Conservation (phyloP, 2,329 filamentous ascomycete genomes). For the Pestalotiopsis sp. region DNA sequence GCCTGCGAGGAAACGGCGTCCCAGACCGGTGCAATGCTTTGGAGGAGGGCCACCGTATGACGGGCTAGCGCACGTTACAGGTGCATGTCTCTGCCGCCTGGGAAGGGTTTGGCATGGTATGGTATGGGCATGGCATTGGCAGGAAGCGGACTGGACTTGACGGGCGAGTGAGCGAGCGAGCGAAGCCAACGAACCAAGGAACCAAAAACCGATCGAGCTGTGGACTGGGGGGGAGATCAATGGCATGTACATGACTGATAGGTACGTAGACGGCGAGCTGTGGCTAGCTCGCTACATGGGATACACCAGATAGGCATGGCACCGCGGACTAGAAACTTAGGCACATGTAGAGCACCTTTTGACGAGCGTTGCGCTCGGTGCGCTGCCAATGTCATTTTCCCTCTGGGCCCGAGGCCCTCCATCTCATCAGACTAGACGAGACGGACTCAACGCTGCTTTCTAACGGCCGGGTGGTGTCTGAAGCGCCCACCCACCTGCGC, state of each 20-base stretch:
- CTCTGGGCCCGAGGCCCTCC: neutral
- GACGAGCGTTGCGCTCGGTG: slow-evolving; percentile 11
- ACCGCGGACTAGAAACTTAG: too few species aligned
- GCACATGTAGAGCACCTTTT: neutral
- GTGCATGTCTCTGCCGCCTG: slow-evolving; percentile 14
- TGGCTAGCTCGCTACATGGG: neutral
- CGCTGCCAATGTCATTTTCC: neutral
- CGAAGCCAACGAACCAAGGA: neutral
- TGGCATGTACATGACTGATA: neutral
- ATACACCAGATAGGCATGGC: neutral
- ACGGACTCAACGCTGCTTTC: slow-evolving; percentile 5
- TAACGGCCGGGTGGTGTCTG: slow-evolving; percentile 9
- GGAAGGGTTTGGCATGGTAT: neutral
- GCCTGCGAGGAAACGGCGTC: slow-evolving; percentile 8
- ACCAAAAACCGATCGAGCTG: neutral
- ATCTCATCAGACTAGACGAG: slow-evolving; percentile 4
- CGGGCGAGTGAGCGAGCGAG: neutral
- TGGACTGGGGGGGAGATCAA: neutral
- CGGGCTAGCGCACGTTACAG: slow-evolving; percentile 16
- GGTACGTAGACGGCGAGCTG: neutral
- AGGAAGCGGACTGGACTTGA: neutral
- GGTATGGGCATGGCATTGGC: neutral
- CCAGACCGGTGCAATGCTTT: slow-evolving; percentile 7
- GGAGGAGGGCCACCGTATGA: slow-evolving; percentile 10
- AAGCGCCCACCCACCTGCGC: neutral